A percentile compares a stretch with the other conserved stretches of the same genome.
These are phyloP conservation scores for Paraphoma sp. DNA, from an alignment of 2,329 filamentous ascomycete species.

Conservation along the genomic window DNA sequence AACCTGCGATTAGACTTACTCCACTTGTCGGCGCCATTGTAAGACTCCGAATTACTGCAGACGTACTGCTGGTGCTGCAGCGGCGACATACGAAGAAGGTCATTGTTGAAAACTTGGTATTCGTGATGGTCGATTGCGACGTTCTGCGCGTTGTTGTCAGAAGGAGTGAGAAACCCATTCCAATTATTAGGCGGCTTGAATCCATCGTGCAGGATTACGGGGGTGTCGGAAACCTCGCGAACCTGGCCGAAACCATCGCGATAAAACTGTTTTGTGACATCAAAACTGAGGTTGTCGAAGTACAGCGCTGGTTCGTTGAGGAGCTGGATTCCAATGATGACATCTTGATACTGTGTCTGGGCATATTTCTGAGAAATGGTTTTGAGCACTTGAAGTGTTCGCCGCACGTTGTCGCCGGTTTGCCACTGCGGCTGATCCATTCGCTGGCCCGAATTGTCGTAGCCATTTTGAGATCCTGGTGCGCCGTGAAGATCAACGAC, in stretches of 20 bases:
- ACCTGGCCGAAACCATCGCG: constrained; percentile 60
- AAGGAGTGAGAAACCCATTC: constrained; percentile 66
- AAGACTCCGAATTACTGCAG: constrained; percentile 60
- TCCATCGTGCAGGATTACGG: constrained; percentile 66
- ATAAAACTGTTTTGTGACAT: constrained; percentile 60
- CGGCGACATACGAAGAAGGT: constrained; percentile 57
- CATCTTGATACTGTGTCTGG: constrained; percentile 59
- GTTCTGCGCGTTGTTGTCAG: constrained; percentile 58
- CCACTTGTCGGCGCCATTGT: constrained; percentile 66
- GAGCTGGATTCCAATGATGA: constrained; percentile 64
- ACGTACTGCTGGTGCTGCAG: constrained; percentile 62
- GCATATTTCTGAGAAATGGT: constrained; percentile 66
- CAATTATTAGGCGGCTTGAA: constrained; percentile 62
- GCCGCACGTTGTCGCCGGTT: constrained; percentile 55
- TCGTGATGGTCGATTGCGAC: constrained; percentile 72
- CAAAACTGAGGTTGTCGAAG: constrained; percentile 54
- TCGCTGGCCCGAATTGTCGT: constrained; percentile 66
- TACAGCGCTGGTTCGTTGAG: constrained; percentile 61
- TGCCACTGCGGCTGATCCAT: constrained; percentile 54
- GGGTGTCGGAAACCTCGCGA: constrained; percentile 52
- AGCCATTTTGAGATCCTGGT: constrained; percentile 66
- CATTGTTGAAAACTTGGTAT: constrained; percentile 68
- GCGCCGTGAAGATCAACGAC: constrained; percentile 66
- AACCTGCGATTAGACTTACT: constrained; percentile 24
- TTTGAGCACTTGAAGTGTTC: constrained; percentile 63